Base-by-base conservation (phyloP, 1,139 yeast species). In the Candida sp. region DNA sequence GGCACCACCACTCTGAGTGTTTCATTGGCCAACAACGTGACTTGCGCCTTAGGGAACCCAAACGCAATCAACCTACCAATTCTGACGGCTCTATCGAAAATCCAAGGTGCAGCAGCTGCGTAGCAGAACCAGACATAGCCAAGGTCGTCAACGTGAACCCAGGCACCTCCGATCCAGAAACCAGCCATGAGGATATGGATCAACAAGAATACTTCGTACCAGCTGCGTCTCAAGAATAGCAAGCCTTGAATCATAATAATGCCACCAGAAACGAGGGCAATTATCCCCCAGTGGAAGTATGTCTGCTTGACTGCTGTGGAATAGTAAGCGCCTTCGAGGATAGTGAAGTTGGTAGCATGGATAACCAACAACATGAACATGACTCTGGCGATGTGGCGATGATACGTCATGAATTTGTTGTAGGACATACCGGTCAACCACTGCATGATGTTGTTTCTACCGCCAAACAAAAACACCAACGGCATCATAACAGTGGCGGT, bases 151-250 rank as follows among this genome's bases (percentile, higher is more conserved):
- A 75, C 73, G 55, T 80, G 84, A 41, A 67, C 50, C 74, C 78
- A 78, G 7, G 78, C 68, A 2, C 79, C 81, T 3, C 62, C 71
- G 12, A 77, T 59, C 55, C 72, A 79, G 8, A 77, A 48, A 1
- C 62, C 68, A 1, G 83, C 83, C 54, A 78, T 54, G 0, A 67
- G 44, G 7, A 80, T 77, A 54, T 80, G 84, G 31, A 67, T 35
- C 2, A 69, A 51, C 49, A 79, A 63, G 55, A 80, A 80, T 2
- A 69, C 45, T 55, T 80, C 84, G 54, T 80, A 80, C 69, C 72
- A 72, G 33, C 54, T 63, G 54, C 78, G 66, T 60, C 84, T 71
- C 44, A 79, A 68, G 37, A 56, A 60, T 38, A 75, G 62, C 50
- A 80, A 55, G 4, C 79, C 77, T 58, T 70, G 83, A 41, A 63